Percentiles rank a stretch among this genome's conserved stretches.
phyloP scores from a whole-genome alignment of 495 filamentous ascomycete species.

The Penicillium roqueforti region DNA sequence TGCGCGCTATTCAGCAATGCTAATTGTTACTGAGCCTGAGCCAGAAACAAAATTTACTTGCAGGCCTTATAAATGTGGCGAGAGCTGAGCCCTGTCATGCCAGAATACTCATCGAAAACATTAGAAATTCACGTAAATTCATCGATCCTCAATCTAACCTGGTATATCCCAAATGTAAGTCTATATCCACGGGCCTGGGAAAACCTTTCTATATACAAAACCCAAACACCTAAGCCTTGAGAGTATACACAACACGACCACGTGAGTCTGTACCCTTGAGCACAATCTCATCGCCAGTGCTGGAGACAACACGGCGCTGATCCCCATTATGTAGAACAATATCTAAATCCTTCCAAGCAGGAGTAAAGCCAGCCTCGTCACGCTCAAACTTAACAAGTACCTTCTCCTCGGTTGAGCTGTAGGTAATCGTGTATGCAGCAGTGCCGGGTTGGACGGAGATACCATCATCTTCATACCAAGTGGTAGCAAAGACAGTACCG shows the following conservation, averaged over 20 bases:
- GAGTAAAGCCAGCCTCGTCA: slow-evolving; percentile 39
- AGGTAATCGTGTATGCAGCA: slow-evolving; percentile 40
- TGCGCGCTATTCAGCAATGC: no score
- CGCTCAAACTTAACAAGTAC: slow-evolving; percentile 40
- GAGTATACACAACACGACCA: slow-evolving; percentile 35
- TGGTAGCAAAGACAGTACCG: slow-evolving; percentile 37
- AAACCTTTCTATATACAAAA: not conserved
- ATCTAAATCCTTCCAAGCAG: slow-evolving; percentile 51
- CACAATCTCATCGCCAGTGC: slow-evolving; percentile 28
- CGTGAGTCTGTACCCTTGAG: slow-evolving; percentile 31
- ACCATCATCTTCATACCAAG: slow-evolving; percentile 65
- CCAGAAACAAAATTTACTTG: no score
- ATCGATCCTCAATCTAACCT: not conserved
- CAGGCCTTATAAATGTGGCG: no score
- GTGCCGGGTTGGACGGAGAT: slow-evolving; percentile 45
- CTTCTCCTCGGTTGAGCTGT: slow-evolving; percentile 42
- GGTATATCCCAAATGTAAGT: not conserved
- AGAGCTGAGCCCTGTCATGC: no score
- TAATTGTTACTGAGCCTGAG: no score
- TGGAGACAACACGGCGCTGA: slow-evolving; percentile 38
- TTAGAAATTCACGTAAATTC: not conserved
- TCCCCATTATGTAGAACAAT: slow-evolving; percentile 51
- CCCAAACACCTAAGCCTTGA: slow-evolving; percentile 20
- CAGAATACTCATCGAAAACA: not conserved
- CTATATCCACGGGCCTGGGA: not conserved